phyloP scores from a whole-genome alignment of 495 filamentous ascomycete genomes.

The Xylona heveae region DNA sequence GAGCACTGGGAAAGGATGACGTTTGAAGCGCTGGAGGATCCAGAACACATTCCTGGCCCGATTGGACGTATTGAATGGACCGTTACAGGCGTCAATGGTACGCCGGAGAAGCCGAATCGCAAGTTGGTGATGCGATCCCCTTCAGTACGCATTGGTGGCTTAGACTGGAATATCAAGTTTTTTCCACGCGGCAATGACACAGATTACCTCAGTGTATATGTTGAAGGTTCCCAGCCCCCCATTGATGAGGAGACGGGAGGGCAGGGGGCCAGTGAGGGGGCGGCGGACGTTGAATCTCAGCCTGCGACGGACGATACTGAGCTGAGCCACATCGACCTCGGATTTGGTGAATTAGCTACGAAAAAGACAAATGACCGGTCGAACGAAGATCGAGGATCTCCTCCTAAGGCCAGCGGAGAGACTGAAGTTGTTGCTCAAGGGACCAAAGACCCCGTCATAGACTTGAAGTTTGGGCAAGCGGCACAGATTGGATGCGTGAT shows the following conservation, averaged over 20 bases:
- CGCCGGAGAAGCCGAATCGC: slow-evolving; percentile 34
- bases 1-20: slow-evolving; percentile 37
- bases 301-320: background rate
- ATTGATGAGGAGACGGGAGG: background rate
- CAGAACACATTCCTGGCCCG: slow-evolving; percentile 27
- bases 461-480: no score
- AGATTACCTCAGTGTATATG: slow-evolving; percentile 36
- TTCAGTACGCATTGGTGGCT: slow-evolving; percentile 32
- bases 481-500: slow-evolving; percentile 41
- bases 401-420: no score
- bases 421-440: no score
- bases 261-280: background rate
- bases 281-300: background rate
- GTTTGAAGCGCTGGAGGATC: slow-evolving; percentile 34
- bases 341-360: no score
- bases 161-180: slow-evolving; percentile 51
- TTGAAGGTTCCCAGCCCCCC: slow-evolving; percentile 29
- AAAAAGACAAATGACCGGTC: no score
- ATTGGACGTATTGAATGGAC: slow-evolving; percentile 39
- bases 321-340: no score
- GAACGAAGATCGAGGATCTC: no score
- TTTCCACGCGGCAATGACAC: slow-evolving; percentile 44
- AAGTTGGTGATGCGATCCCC: slow-evolving; percentile 38
- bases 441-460: no score
- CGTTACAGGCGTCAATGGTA: slow-evolving; percentile 36